Evolutionary conservation across 805 yeast genomes (phyloP), one percentile per base, ranked within the genome.

Genomic region (Schizosaccharomyces japonicus): DNA sequence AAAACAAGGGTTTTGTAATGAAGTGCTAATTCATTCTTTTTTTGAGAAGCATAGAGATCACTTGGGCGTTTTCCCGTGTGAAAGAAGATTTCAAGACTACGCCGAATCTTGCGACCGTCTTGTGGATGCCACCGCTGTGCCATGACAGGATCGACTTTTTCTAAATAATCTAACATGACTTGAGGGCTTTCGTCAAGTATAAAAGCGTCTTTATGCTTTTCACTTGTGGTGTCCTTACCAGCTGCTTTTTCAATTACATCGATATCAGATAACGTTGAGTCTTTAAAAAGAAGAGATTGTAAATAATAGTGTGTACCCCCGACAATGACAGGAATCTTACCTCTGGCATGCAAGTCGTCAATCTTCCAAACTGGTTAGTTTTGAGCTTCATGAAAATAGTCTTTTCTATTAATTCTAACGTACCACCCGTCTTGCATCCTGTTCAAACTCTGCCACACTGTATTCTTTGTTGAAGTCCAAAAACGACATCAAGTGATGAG

Each of bases 251-350:
- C 13, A 7, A 29, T 8, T 19, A 8, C 23, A 21, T 15, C 42
- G 13, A 15, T 36, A 6, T 17, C 26, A 3, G 42, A 17, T 23
- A 36, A 36, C 17, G 42, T 17, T n/a, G 44, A 39, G 15, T 39
- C 28, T 11, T 39, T 23, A 39, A 39, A 39, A 15, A 39, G 10
- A 17, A 39, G 23, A 13, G 28, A 23, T 7, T 39, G 46, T 28
- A 29, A 4, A 58, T 90, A 90, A 60, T 90, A 90, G 57, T 85
- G 95, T 0, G 98, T 90, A 0, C 98, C 98, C 4, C 98, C 98
- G 1, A 90, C 90, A 0, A 90, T 59, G 2, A 90, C 80, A 0
- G 98, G 95, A 1, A 79, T 54, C 55, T 83, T 84, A 0, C 80
- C 80, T 19, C 79, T 58, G 0, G 58, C 49, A 50, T 76, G 78